Evolutionary conservation across 176 grass and related monocot species (phyloP), one percentile per base, ranked within the genome.

Genomic region (Musa acuminata): DNA sequence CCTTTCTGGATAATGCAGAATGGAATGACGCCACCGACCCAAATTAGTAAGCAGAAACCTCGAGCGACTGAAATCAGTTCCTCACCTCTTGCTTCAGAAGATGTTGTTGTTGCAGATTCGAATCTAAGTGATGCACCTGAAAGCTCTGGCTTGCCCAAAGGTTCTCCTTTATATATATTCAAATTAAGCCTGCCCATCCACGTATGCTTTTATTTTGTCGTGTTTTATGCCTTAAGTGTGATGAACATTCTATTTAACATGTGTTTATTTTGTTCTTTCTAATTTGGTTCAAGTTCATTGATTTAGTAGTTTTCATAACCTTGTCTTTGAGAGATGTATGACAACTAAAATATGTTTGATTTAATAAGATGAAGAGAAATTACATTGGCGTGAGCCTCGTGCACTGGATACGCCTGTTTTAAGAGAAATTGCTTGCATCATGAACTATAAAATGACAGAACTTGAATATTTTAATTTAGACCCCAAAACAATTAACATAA

Each of bases 131-230:
- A n/a, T n/a, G n/a, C n/a, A n/a, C 67, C 67, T n/a, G 67, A 51
- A 50, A 51, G 43, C 67, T 70, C 67, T 20, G 67, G 67, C 67
- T 70, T 70, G 67, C 67, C 67, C 13, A 70, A 70, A 70, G 67
- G 67, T 70, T 70, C 7, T 20, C 48, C 0, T 60, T 60, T n/a
- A n/a, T n/a, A n/a, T n/a, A n/a, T n/a, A n/a, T n/a, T n/a, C n/a
- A n/a, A n/a, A n/a, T n/a, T n/a, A n/a, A n/a, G n/a, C n/a, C n/a
- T n/a, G n/a, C n/a, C n/a, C n/a, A n/a, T n/a, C n/a, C n/a, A n/a
- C n/a, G n/a, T n/a, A n/a, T n/a, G n/a, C n/a, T n/a, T n/a, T n/a
- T n/a, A n/a, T n/a, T n/a, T n/a, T n/a, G n/a, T n/a, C n/a, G n/a
- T n/a, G n/a, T n/a, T n/a, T n/a, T 19, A 19, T 14, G 16, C 57